Evolutionary conservation across 2,329 filamentous ascomycete genomes (phyloP), one percentile per base, ranked within the genome.

Genomic region (Dactylellina sp.): DNA sequence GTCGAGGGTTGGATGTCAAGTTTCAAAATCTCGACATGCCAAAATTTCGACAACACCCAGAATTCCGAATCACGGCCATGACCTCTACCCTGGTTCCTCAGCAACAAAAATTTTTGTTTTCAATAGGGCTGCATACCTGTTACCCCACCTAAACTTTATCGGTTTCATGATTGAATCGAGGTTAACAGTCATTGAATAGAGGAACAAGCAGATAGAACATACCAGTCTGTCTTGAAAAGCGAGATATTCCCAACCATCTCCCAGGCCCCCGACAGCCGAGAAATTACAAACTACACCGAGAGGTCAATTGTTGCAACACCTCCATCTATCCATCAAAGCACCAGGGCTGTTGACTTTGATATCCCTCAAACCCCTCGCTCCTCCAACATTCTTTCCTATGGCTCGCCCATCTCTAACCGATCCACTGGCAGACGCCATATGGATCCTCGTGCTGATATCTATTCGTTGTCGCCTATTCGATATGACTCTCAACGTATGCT

Each of bases 241-340:
- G 95, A 99, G 81, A 87, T 99, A 71, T 99, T 99, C 80, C 94
- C 97, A 77, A 91, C 92, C 25, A 89, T 98, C 75, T 93, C 95
- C 7, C 94, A 97, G 81, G 85, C 88, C 35, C 87, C 91, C 39
- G 70, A 74, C 55, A 57, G 61, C 39, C 39, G 70, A 24, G 70
- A 74, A 18, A 66, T 74, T 32, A 74, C 70, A 28, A 74, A 74
- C 42, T 74, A 74, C 25, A 74, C 70, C 11, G 70, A 74, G 42
- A 47, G 70, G 42, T 74, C 70, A 22, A 74, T 66, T 12, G 70
- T 74, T 52, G 70, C 70, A n/a, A 74, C 70, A 18, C 77, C 78
- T n/a, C 78, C 78, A 25, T 75, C 75, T 14, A 74, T 74, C 18
- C 70, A 74, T n/a, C 70, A 74, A 14, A 66, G 70, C 32, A 74